These are phyloP conservation scores for Monosporascus ibericus DNA, from an alignment of 2,329 filamentous ascomycete genomes.

Conservation along the genomic window DNA sequence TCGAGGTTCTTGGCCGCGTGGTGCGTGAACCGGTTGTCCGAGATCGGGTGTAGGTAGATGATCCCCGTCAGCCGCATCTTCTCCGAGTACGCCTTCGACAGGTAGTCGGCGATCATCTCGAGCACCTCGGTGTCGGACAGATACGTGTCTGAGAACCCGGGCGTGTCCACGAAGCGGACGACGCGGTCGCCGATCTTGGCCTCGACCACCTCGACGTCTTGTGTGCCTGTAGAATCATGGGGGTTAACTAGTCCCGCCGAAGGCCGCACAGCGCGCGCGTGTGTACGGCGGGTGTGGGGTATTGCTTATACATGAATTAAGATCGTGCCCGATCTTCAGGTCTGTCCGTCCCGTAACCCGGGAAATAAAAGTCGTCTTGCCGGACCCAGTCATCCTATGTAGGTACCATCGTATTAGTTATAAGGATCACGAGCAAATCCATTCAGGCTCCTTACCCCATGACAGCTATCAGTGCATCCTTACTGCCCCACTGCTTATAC, in stretches of 20 bases:
- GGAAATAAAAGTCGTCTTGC: constrained; percentile 32
- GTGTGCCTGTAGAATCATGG: constrained; percentile 17
- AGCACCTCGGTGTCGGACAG: constrained; percentile 38
- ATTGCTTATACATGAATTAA: constrained; percentile 24
- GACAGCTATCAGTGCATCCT: neutral
- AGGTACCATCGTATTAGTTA: neutral
- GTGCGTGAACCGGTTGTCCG: constrained; percentile 33
- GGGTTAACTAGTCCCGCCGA: too few relatives aligned
- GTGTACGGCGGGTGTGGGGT: neutral
- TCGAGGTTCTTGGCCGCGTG: constrained; percentile 33
- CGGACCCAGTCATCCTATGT: constrained; percentile 28
- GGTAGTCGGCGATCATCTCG: constrained; percentile 32
- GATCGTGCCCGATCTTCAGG: constrained; percentile 26
- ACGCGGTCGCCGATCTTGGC: constrained; percentile 20
- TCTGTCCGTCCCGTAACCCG: constrained; percentile 26
- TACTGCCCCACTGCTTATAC: neutral
- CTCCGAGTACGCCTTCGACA: constrained; percentile 25
- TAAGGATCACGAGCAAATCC: neutral
- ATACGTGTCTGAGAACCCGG: constrained; percentile 40
- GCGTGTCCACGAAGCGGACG: constrained; percentile 36
- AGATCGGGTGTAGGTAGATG: constrained; percentile 40
- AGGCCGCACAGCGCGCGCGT: too few relatives aligned
- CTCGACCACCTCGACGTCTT: constrained; percentile 22
- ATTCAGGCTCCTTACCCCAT: neutral
- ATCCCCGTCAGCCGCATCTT: constrained; percentile 33